Evolutionary conservation across 495 filamentous ascomycete species (phyloP), one percentile per base, ranked within the genome.

Genomic region (Hyaloscypha finlandica): DNA sequence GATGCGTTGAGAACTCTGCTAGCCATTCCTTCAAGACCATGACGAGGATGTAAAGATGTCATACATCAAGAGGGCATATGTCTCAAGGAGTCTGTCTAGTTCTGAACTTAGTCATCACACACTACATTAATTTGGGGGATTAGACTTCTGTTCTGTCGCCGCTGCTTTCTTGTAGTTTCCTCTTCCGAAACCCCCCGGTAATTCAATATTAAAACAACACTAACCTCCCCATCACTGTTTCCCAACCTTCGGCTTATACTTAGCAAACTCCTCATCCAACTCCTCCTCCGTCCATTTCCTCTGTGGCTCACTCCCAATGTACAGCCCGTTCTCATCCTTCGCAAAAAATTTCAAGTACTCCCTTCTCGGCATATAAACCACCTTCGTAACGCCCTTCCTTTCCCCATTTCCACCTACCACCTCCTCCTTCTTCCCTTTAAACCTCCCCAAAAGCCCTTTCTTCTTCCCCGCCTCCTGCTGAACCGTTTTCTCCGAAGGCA

Each of bases 301-400:
- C 39, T 67, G 60, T 22, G 65, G 64, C 59, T 73, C 71, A 32
- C 32, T 70, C 25, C 71, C 71, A 51, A 70, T 61, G 60, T 70
- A 73, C 12, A 48, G n/a, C 8, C 68, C 65, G 22, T 63, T 63
- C 14, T 55, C 11, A 35, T 63, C 71, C 52, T 66, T 62, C 57
- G 71, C 71, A 70, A 73, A 73, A 33, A 32, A 69, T 62, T 73
- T 73, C 42, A 68, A 25, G 61, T 73, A 73, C 12, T 73, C 71
- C 45, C 60, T 45, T 32, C 71, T 57, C 35, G 71, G 71, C 71
- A 73, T 73, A 42, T 64, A 69, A 4, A 73, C 57, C 42, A 73
- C 69, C 52, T 71, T 73, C 48, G 54, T 60, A 19, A 55, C 9
- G 33, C 59, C 37, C 59, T 61, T 33, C 59, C n/a, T 31, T 16